phyloP scores from a whole-genome alignment of 805 yeast genomes.

The Wickerhamomyces bisporus region DNA sequence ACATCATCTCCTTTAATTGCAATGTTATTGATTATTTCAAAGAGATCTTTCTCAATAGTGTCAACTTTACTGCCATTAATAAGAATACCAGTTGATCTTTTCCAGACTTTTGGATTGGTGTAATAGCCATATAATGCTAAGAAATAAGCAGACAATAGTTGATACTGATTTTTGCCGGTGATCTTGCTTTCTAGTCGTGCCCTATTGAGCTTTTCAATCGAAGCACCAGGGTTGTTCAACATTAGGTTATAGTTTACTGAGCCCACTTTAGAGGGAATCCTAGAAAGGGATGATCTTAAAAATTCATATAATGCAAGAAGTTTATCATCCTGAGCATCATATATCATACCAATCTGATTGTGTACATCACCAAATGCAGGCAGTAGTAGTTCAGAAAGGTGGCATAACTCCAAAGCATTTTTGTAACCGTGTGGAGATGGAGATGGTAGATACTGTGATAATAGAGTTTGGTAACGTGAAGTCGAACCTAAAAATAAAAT shows the following conservation, averaged over 20 bases:
- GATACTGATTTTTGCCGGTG: conserved; percentile 11
- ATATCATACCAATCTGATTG: conserved; percentile 52
- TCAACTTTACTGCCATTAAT: conserved; percentile 27
- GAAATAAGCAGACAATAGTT: conserved; percentile 19
- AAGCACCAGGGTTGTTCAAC: conserved; percentile 27
- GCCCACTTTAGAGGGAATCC: conserved; percentile 36
- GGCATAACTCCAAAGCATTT: conserved; percentile 42
- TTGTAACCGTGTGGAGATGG: conserved; percentile 35
- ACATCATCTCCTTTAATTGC: conserved; percentile 9
- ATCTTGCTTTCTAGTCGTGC: conserved; percentile 12
- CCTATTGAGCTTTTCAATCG: conserved; percentile 24
- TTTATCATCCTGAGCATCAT: conserved; percentile 31
- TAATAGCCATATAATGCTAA: conserved; percentile 38
- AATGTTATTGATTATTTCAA: conserved; percentile 18
- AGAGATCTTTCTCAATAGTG: conserved; percentile 29
- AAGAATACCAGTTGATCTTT: conserved; percentile 20
- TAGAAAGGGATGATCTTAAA: conserved; percentile 37
- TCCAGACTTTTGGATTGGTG: conserved; percentile 39
- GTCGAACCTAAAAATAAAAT: conserved; percentile 52
- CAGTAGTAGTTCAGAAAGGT: conserved; percentile 47
- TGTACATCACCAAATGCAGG: conserved; percentile 69
- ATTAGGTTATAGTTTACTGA: conserved; percentile 30
- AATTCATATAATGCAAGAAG: conserved; percentile 37
- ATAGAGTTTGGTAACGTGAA: conserved; percentile 48
- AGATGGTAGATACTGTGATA: conserved; percentile 27